Evolutionary conservation across 2,329 filamentous ascomycete genomes (phyloP), one percentile per base, ranked within the genome.

Genomic region (Ceratocystis lukuohia): DNA sequence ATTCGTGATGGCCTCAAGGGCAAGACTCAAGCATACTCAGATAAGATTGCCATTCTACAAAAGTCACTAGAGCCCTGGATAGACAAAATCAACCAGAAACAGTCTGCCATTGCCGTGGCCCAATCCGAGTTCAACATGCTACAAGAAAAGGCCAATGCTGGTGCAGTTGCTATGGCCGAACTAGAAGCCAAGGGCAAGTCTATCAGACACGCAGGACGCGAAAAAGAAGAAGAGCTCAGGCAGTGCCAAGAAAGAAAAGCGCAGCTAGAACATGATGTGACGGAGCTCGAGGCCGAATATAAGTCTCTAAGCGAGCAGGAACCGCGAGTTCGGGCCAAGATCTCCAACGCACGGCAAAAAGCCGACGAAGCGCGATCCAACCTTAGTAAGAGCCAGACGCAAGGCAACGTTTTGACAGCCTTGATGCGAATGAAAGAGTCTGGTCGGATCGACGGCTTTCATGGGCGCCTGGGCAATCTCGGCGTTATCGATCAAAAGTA

Each of bases 11-110:
- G 84, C 68, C 80, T 99, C 6, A 96, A 96, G 73, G 93, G 93
- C 72, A 99, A 99, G 77, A 99, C 94, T 0, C 92, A 97, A 74
- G 88, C 85, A 5, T 88, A 96, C 69, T 97, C 93, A 0, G 91
- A 99, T 71, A 83, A 96, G 72, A 97, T 99, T 71, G 86, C 91
- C 0, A 82, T 81, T 3, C 96, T 96, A 77, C 94, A 99, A 73
- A 96, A 95, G 76, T 88, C 90, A 0, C 80, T 99, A 10, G 93
- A 97, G 76, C 94, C 94, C 0, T 99, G 94, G 94, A 92, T 88
- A 71, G 91, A 91, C 70, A 97, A 94, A 77, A 93, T 99, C 77
- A 96, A 94, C 75, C 88, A 96, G 73, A 97, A 96, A 75, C 88
- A 94, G 73, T 96, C 92, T 0, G 86, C 89, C 2, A 95, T 96